Conservation (phyloP, 805 yeast species). For the Pichia thaimueangensis region DNA sequence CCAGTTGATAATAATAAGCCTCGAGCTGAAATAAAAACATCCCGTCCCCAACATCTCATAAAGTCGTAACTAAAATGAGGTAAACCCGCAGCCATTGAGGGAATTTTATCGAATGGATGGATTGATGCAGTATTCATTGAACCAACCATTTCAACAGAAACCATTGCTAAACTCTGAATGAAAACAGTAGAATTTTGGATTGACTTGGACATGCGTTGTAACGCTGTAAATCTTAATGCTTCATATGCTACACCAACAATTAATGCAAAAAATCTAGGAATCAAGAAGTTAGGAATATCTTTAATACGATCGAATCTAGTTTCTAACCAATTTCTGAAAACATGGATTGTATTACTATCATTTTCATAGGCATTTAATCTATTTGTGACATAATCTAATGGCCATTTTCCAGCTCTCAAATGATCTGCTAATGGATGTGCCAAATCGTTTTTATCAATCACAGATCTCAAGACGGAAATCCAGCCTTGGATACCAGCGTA, state of each 20-base stretch:
- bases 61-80: conserved; percentile 89
- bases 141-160: conserved; percentile 86
- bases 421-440: conserved; percentile 82
- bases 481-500: conserved; percentile 95
- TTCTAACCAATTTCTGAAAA: conserved; percentile 65
- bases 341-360: conserved; percentile 40
- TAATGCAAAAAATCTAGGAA: conserved; percentile 83
- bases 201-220: conserved; percentile 46
- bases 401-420: conserved; percentile 82
- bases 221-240: conserved; percentile 65
- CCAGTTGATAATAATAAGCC: conserved; percentile 78
- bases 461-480: conserved; percentile 58
- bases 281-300: conserved; percentile 66
- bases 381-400: conserved; percentile 64
- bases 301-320: conserved; percentile 58
- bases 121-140: conserved; percentile 67
- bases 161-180: conserved; percentile 70
- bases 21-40: conserved; percentile 80
- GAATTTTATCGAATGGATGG: conserved; percentile 52
- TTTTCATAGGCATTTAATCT: conserved; percentile 51
- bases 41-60: conserved; percentile 99
- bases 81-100: conserved; percentile 90
- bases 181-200: conserved; percentile 62
- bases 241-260: conserved; percentile 79
- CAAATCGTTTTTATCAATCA: conserved; percentile 64